Percentiles rank a stretch among this genome's conserved stretches.
Evolutionary conservation across 164 flowering plant species (phyloP).

Genomic region (Magnolia kwangsiensis): DNA sequence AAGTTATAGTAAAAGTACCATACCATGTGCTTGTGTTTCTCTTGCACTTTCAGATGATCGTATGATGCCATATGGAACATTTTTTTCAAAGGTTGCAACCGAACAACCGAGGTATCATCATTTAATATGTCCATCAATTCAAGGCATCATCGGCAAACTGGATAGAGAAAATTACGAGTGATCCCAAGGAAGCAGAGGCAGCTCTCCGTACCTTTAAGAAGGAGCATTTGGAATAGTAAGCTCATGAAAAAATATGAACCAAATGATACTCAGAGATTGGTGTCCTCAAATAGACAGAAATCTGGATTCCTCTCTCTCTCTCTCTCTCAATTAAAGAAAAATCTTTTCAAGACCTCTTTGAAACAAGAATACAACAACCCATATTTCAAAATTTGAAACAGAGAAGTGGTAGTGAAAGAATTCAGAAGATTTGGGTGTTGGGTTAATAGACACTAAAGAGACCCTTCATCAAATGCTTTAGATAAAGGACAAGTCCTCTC

Average conservation of each 20-base stretch:
- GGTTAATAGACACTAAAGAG: not conserved
- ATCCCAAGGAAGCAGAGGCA: slow-evolving; percentile 58
- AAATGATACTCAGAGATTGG: not conserved
- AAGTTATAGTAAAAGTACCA: not conserved
- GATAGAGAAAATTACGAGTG: slow-evolving; percentile 38
- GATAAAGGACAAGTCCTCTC: not conserved
- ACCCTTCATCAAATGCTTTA: not conserved
- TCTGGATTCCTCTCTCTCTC: not conserved
- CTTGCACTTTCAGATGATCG: slow-evolving; percentile 48
- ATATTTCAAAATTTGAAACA: slow-evolving; percentile 6
- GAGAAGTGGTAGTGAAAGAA: slow-evolving; percentile 3
- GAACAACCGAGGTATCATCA: slow-evolving; percentile 63
- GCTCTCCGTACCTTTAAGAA: slow-evolving; percentile 62
- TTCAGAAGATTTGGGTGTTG: not conserved
- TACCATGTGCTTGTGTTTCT: slow-evolving; percentile 73
- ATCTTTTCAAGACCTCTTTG: not conserved
- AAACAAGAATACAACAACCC: slow-evolving; percentile 17
- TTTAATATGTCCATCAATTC: slow-evolving; percentile 67
- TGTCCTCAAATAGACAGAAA: too few relatives aligned
- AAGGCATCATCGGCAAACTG: slow-evolving; percentile 59
- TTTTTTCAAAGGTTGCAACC: slow-evolving; percentile 59
- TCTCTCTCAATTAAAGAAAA: not conserved
- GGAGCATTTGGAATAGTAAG: not conserved
- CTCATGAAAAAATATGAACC: not conserved
- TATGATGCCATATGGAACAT: slow-evolving; percentile 51